Conservation (phyloP, 495 filamentous ascomycete species). For the Penicillium angulare region DNA sequence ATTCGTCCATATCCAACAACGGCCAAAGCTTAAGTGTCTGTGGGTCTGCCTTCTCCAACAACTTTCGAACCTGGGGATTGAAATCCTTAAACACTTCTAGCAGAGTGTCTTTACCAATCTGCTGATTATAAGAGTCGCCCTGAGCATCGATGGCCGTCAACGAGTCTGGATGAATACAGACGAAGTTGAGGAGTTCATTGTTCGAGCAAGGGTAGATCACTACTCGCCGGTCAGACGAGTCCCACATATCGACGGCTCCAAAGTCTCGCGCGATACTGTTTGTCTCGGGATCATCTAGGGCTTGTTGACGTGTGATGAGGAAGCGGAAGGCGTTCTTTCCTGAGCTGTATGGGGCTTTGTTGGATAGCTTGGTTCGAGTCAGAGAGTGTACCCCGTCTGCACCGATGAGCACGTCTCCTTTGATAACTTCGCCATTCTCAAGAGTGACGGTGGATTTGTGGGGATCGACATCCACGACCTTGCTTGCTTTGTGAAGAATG, state of each 20-base stretch:
- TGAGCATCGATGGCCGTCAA: constrained; percentile 30
- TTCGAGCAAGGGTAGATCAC: constrained; percentile 60
- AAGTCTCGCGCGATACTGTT: constrained; percentile 34
- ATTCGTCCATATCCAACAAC: constrained; percentile 54
- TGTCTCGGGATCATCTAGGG: constrained; percentile 46
- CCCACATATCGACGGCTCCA: constrained; percentile 51
- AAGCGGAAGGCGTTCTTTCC: constrained; percentile 65
- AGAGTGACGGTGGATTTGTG: constrained; percentile 41
- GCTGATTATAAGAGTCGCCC: constrained; percentile 46
- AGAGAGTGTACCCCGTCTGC: constrained; percentile 54
- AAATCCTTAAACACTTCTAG: constrained; percentile 52
- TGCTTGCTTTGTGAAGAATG: constrained; percentile 39
- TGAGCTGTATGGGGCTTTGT: constrained; percentile 39
- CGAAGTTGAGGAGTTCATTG: constrained; percentile 58
- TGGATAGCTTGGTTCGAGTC: constrained; percentile 42
- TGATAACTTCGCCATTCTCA: constrained; percentile 27
- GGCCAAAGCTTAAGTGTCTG: constrained; percentile 55
- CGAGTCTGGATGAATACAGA: constrained; percentile 55
- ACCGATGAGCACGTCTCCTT: constrained; percentile 50
- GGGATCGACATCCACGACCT: constrained; percentile 44
- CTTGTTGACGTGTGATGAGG: constrained; percentile 44
- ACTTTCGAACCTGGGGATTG: constrained; percentile 38
- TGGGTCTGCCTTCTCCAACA: constrained; percentile 49
- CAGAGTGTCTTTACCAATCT: constrained; percentile 43
- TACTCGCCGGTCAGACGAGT: constrained; percentile 48